These are phyloP conservation scores for Beauveria scarabaeidicola DNA, from an alignment of 2,329 filamentous ascomycete species.

Conservation along the genomic window DNA sequence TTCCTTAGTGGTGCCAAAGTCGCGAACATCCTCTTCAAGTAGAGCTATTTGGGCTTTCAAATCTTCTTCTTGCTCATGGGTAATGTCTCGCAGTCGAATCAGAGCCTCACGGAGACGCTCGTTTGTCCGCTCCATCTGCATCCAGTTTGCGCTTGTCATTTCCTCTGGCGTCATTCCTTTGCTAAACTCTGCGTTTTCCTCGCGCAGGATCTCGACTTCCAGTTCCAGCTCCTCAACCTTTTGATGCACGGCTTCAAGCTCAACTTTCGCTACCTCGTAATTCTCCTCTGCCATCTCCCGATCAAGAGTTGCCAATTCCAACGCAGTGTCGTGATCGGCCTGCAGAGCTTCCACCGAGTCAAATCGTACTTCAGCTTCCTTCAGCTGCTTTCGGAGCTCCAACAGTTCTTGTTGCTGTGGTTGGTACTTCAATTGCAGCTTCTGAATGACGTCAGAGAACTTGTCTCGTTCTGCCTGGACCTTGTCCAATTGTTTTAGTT, in stretches of 20 bases:
- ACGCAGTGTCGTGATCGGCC: constrained; percentile 72
- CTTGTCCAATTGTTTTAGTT: constrained; percentile 68
- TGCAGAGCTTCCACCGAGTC: constrained; percentile 62
- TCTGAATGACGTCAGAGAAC: constrained; percentile 79
- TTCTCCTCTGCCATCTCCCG: constrained; percentile 95
- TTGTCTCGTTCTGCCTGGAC: constrained; percentile 68
- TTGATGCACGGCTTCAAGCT: constrained; percentile 67
- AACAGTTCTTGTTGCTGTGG: constrained; percentile 71
- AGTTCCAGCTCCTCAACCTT: constrained; percentile 78
- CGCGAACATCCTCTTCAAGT: constrained; percentile 64
- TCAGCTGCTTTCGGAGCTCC: constrained; percentile 67
- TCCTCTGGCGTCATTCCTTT: constrained; percentile 86
- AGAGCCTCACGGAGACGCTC: constrained; percentile 81
- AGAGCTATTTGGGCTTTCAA: constrained; percentile 65
- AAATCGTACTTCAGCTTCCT: constrained; percentile 63
- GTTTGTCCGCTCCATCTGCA: constrained; percentile 86
- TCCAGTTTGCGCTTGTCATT: constrained; percentile 74
- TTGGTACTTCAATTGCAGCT: constrained; percentile 82
- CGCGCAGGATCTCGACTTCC: constrained; percentile 76
- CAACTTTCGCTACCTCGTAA: constrained; percentile 70
- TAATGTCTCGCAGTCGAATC: constrained; percentile 75
- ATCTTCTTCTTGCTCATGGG: constrained; percentile 75
- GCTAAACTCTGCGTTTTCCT: constrained; percentile 78
- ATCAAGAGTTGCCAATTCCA: constrained; percentile 84
- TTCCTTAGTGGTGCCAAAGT: constrained; percentile 57